Evolutionary conservation across 805 yeast genomes (phyloP).

Genomic region (Isabelozyma rhagii): DNA sequence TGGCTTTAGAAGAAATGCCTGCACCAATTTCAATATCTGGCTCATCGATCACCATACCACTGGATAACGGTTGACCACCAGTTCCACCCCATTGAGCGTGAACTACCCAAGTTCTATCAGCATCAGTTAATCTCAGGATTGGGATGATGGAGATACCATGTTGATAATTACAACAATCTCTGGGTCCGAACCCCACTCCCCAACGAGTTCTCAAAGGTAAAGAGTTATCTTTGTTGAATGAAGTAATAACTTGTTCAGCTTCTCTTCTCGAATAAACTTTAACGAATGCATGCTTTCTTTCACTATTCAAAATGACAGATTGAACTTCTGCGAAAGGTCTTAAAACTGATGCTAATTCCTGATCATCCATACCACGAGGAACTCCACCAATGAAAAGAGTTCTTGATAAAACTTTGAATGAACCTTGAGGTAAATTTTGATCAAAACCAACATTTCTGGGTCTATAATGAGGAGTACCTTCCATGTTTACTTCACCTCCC

Average conservation of each 20-base stretch:
- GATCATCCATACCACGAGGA: slow-evolving; percentile 76
- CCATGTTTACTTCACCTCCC: slow-evolving; percentile 62
- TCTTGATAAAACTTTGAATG: slow-evolving; percentile 80
- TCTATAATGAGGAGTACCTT: slow-evolving; percentile 73
- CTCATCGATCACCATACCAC: slow-evolving; percentile 87
- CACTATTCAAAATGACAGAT: slow-evolving; percentile 80
- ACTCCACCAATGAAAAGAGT: slow-evolving; percentile 95
- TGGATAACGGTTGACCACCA: slow-evolving; percentile 75
- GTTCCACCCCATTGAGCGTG: slow-evolving; percentile 97
- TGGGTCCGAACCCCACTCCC: slow-evolving; percentile 99
- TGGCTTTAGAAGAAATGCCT: slow-evolving; percentile 89
- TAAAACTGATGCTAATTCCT: slow-evolving; percentile 63
- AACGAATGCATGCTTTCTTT: slow-evolving; percentile 93
- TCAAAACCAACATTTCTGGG: slow-evolving; percentile 73
- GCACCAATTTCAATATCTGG: slow-evolving; percentile 97
- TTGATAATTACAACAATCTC: slow-evolving; percentile 96
- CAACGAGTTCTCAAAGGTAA: slow-evolving; percentile 80
- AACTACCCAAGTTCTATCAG: slow-evolving; percentile 86
- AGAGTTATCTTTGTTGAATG: slow-evolving; percentile 67
- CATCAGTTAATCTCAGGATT: slow-evolving; percentile 83
- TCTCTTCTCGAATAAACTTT: slow-evolving; percentile 89
- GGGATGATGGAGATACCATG: slow-evolving; percentile 89
- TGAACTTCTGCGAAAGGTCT: slow-evolving; percentile 91
- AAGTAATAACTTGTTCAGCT: slow-evolving; percentile 77
- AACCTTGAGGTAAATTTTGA: slow-evolving; percentile 67